Percentiles rank a stretch among this genome's conserved stretches.
Evolutionary conservation across 106 monocot genomes (phyloP).

Genomic region (Agapanthus africanus): DNA sequence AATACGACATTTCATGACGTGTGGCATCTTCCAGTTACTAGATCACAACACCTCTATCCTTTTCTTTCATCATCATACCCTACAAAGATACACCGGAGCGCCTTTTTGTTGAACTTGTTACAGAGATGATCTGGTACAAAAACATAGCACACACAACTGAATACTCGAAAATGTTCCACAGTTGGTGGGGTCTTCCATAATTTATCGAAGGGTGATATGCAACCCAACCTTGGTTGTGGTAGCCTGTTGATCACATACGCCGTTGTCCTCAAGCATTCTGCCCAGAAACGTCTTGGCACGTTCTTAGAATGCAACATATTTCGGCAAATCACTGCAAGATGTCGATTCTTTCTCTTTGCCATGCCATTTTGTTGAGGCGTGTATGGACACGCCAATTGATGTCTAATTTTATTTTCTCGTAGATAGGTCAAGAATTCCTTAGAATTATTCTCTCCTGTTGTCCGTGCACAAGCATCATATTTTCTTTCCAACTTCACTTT

Average conservation of each 20-base stretch:
- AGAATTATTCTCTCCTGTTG: slow-evolving; percentile 13
- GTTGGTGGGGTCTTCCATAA: background rate
- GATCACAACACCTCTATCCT: slow-evolving; percentile 3
- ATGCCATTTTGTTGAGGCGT: slow-evolving; percentile 11
- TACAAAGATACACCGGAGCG: background rate
- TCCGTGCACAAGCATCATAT: background rate
- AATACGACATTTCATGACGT: background rate
- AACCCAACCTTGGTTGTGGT: background rate
- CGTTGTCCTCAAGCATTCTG: background rate
- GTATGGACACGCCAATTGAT: background rate
- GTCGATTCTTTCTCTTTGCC: slow-evolving; percentile 4
- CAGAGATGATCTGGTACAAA: background rate
- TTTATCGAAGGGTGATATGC: background rate
- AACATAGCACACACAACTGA: background rate
- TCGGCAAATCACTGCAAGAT: slow-evolving; percentile 7
- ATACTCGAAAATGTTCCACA: background rate
- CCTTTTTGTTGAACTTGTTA: background rate
- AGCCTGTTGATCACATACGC: background rate
- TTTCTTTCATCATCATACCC: background rate
- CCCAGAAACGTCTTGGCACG: background rate
- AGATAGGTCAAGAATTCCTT: slow-evolving; percentile 7
- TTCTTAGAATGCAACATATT: slow-evolving; percentile 7
- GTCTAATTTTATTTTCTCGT: background rate
- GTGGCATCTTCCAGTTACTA: background rate
- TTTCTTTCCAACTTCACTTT: background rate